phyloP scores from a whole-genome alignment of 2,329 filamentous ascomycete genomes.

The Aspergillus sp. region DNA sequence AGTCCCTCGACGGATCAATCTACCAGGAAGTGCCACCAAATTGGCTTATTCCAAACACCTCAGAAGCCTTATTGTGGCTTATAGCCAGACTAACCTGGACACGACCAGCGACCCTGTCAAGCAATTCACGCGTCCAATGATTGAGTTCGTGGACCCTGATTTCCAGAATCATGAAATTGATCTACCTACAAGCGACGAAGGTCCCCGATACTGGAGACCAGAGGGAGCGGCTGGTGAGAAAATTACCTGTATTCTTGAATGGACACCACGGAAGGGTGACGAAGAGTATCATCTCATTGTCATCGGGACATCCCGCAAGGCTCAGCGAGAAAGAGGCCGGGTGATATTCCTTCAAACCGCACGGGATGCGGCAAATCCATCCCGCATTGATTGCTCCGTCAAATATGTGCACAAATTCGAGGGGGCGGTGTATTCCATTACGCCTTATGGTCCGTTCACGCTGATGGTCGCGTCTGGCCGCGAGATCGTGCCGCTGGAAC shows the following conservation, averaged over 20 bases:
- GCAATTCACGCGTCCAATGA: constrained; percentile 24
- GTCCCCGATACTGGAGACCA: constrained; percentile 17
- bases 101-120: constrained; percentile 20
- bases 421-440: constrained; percentile 48
- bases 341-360: constrained; percentile 32
- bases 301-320: constrained; percentile 30
- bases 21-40: constrained; percentile 36
- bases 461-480: constrained; percentile 41
- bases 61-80: constrained; percentile 44
- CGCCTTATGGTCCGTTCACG: constrained; percentile 37
- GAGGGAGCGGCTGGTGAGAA: constrained; percentile 32
- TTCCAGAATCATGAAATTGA: constrained; percentile 15
- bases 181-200: constrained; percentile 3
- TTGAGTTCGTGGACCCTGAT: constrained; percentile 35
- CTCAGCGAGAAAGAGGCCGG: constrained; percentile 24
- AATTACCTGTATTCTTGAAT: constrained; percentile 35
- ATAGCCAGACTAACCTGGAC: constrained; percentile 22
- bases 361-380: constrained; percentile 16
- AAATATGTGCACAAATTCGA: constrained; percentile 31
- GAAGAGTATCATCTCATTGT: constrained; percentile 35
- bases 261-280: constrained; percentile 28
- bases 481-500: constrained; percentile 36
- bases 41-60: constrained; percentile 40
- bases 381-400: constrained; percentile 25
- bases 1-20: constrained; percentile 32